These are phyloP conservation scores for Candida endomychidarum DNA, from an alignment of 805 yeast genomes.

Conservation along the genomic window DNA sequence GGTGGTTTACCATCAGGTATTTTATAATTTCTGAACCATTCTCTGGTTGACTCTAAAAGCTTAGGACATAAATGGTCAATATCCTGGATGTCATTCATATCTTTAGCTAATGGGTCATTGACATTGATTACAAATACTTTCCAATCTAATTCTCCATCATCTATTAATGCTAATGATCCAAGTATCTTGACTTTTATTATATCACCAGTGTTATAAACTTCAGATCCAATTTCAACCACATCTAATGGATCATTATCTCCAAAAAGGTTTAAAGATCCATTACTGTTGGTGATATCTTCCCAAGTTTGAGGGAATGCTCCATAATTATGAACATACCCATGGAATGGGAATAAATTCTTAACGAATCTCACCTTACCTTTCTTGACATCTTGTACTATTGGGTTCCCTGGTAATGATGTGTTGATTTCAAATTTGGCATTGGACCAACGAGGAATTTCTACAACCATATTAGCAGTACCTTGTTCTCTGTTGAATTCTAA, in stretches of 20 bases:
- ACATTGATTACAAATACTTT: slow-evolving; percentile 83
- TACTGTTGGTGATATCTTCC: slow-evolving; percentile 81
- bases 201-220: slow-evolving; percentile 64
- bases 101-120: slow-evolving; percentile 84
- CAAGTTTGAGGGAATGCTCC: slow-evolving; percentile 94
- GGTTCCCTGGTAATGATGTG: slow-evolving; percentile 59
- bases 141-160: slow-evolving; percentile 91
- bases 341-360: slow-evolving; percentile 75
- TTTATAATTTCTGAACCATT: slow-evolving; percentile 98
- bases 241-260: slow-evolving; percentile 51
- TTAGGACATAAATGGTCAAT: slow-evolving; percentile 91
- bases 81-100: slow-evolving; percentile 87
- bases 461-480: slow-evolving; percentile 46
- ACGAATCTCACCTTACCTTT: slow-evolving; percentile 76
- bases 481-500: slow-evolving; percentile 43
- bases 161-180: slow-evolving; percentile 93
- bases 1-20: slow-evolving; percentile 97
- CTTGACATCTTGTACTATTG: slow-evolving; percentile 77
- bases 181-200: slow-evolving; percentile 87
- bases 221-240: slow-evolving; percentile 85
- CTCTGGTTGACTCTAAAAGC: slow-evolving; percentile 86
- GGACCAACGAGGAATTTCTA: slow-evolving; percentile 62
- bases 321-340: slow-evolving; percentile 84
- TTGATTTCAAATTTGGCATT: slow-evolving; percentile 82
- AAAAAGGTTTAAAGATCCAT: slow-evolving; percentile 41